Evolutionary conservation across 495 filamentous ascomycete species (phyloP), one percentile per base, ranked within the genome.

Genomic region (Penicillium diatomitis): DNA sequence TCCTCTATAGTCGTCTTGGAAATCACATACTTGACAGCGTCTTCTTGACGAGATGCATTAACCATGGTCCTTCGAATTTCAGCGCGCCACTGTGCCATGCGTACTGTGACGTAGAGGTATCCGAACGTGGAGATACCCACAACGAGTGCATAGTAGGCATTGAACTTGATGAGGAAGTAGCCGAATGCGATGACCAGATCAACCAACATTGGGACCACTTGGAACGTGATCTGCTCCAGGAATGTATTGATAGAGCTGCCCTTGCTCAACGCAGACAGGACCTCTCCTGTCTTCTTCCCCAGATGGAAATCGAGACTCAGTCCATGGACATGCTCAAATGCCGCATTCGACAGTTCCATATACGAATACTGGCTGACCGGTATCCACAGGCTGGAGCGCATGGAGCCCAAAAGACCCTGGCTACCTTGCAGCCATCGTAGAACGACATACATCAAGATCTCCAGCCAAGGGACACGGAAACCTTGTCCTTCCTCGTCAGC

Each of bases 351-450:
- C 31, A 98, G 77, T 43, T 92, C 88, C 64, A 88, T 86, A 64
- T 96, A 98, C 6, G 91, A 94, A 65, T 96, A 95, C 62, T 98
- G 92, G 34, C 88, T 83, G 44, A 98, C 87, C 1, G 92, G 92
- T 40, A 98, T 89, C 92, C 92, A 98, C 30, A 98, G 70, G 11
- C 84, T 79, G 12, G 87, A 84, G 44, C 92, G 80, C 6, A 86
- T 47, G 10, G 89, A 91, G 8, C 88, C 88, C 32, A 97, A 79
- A 20, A 96, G 67, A 6, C 92, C 92, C 52, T 88, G 90, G 8
- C 77, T 80, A 1, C 92, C 94, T 65, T 97, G 94, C 32, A 96
- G 76, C 67, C 95, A 78, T 47, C 88, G 84, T 60, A 82, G 90
- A 32, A 83, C 45, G 47, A 96, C 87, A 55, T 94, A 87, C 8